Percentiles rank a stretch among this genome's conserved stretches.
Evolutionary conservation across 768 basidiomycete genomes (phyloP).

Genomic region (Daedaleopsis nitida): DNA sequence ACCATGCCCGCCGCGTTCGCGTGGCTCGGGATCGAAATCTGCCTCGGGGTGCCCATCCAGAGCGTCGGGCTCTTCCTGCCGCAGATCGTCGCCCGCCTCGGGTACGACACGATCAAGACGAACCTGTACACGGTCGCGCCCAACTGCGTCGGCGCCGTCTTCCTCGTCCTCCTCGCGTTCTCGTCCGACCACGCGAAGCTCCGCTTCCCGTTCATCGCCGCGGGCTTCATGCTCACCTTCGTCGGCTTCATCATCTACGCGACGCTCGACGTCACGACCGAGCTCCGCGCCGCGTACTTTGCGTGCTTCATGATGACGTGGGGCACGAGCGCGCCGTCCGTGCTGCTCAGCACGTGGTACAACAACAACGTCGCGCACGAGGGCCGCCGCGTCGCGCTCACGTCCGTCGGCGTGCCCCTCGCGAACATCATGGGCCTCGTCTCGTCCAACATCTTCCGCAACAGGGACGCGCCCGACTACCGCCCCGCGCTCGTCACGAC

Average conservation of each 20-base stretch:
- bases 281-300: slow-evolving; percentile 11
- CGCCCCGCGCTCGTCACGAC: slow-evolving; percentile 1
- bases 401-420: slow-evolving; percentile 3
- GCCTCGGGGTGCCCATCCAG: slow-evolving; percentile 10
- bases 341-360: slow-evolving; percentile 8
- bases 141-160: slow-evolving; percentile 39
- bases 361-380: slow-evolving; percentile 13
- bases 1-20: neutral
- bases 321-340: slow-evolving; percentile 5
- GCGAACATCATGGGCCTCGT: slow-evolving; percentile 12
- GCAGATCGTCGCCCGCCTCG: slow-evolving; percentile 34
- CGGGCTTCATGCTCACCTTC: slow-evolving; percentile 11
- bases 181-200: slow-evolving; percentile 2
- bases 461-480: slow-evolving; percentile 2
- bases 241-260: slow-evolving; percentile 18
- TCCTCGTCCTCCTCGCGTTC: slow-evolving; percentile 7
- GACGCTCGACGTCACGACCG: slow-evolving; percentile 11
- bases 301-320: slow-evolving; percentile 15
- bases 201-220: slow-evolving; percentile 18
- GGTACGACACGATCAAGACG: slow-evolving; percentile 53
- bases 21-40: slow-evolving; percentile 7
- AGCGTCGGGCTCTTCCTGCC: slow-evolving; percentile 6
- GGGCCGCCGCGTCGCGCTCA: slow-evolving; percentile 7
- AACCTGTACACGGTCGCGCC: slow-evolving; percentile 71
- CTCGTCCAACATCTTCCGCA: slow-evolving; percentile 6